Evolutionary conservation across 2,329 filamentous ascomycete species (phyloP), one percentile per base, ranked within the genome.

Genomic region (Cladophialophora yegresii): DNA sequence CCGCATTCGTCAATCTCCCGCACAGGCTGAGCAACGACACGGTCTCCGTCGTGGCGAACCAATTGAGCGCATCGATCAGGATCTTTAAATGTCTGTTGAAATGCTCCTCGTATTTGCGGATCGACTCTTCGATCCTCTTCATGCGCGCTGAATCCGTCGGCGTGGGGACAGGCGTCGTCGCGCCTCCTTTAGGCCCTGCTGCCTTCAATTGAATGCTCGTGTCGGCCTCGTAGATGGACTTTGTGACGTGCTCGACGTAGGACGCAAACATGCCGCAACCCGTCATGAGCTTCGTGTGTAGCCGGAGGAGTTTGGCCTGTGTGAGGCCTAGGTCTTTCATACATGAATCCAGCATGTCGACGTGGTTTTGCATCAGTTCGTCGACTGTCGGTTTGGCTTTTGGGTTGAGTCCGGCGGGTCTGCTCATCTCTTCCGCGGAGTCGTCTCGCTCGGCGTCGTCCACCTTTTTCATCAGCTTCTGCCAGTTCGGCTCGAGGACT

Each of bases 251-350:
- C 69, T 89, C 88, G 32, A 92, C 96, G 79, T 96, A 97, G 62
- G 89, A 87, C 57, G 93, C 92, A 77, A 97, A 99, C 81, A 96
- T 89, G 66, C 89, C 93, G 81, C 95, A 98, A 45, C 93, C 96
- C 70, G 92, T 91, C 87, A 96, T 95, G 55, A 99, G 86, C 76
- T 98, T 98, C 64, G 93, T 95, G 79, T 98, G 93, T 74, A 99
- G 96, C 78, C 92, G 89, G 5, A 99, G 80, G 6, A 99, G 83
- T 79, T 96, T 97, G 74, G 91, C 92, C 76, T 99, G 97, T 22
- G 95, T 99, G 69, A 99, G 83, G 92, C 98, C 98, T 81, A 95
- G 98, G 79, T 98, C 95, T 79, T 98, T 99, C 72, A 99, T 82
- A 76, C 95, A 99, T 3, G 95, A 98, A 72, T 97, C 95, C 54